Evolutionary conservation across 768 basidiomycete species (phyloP).

Genomic region (Termitomyces sp.): DNA sequence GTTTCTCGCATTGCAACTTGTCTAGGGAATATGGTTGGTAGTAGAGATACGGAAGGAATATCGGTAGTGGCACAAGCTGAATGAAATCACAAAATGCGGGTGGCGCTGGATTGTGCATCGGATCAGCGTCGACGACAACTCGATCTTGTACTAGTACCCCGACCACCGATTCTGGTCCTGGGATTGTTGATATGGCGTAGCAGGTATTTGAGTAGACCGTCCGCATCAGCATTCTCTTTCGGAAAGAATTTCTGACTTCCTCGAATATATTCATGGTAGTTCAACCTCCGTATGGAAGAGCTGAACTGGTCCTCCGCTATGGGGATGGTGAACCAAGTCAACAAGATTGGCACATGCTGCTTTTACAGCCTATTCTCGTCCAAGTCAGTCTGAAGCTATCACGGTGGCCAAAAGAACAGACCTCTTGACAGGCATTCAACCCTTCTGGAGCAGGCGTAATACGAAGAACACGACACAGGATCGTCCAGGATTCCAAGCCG

Average conservation of each 20-base stretch:
- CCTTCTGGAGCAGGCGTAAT: constrained; percentile 22
- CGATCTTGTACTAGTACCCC: not conserved
- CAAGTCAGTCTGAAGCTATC: not conserved
- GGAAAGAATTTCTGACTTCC: constrained; percentile 27
- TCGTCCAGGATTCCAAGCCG: constrained; percentile 24
- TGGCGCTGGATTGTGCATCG: no score
- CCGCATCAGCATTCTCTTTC: constrained; percentile 21
- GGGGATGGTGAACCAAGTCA: constrained; percentile 27
- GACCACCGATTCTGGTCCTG: not conserved
- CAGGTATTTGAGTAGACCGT: constrained; percentile 26
- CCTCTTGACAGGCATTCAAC: constrained; percentile 22
- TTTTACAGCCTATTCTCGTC: constrained; percentile 20
- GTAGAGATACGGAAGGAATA: no score
- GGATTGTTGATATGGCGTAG: constrained; percentile 25
- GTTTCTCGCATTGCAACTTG: no score
- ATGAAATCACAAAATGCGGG: no score
- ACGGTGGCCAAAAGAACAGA: constrained; percentile 1
- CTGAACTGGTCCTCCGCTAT: constrained; percentile 3
- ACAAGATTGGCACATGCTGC: constrained; percentile 34
- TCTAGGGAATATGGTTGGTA: no score
- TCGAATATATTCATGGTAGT: constrained; percentile 29
- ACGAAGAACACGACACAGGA: constrained; percentile 21
- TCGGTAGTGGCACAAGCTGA: no score
- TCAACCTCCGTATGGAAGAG: constrained; percentile 21
- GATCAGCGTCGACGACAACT: not conserved